Evolutionary conservation across 1,284 basidiomycete species (phyloP).

Genomic region (Erythrobasidium hasegawianum): DNA sequence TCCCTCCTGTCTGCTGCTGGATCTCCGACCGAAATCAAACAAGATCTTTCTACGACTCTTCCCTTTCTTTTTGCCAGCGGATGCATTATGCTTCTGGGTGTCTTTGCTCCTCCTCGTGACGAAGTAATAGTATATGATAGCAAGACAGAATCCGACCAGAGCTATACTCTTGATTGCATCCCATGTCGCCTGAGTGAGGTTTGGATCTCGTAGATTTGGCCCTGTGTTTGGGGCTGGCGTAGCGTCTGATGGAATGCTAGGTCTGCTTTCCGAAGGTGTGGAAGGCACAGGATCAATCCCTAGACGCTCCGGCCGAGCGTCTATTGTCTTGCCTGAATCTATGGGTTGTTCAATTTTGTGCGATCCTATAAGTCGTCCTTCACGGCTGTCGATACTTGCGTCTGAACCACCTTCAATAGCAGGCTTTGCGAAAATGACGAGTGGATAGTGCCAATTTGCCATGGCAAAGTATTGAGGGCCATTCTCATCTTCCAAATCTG

Average conservation of each 20-base stretch:
- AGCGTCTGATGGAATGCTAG: background rate
- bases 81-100: too few species aligned
- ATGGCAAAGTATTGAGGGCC: slow-evolving; percentile 68
- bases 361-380: slow-evolving; percentile 11
- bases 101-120: too few species aligned
- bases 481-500: background rate
- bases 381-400: background rate
- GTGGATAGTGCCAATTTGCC: slow-evolving; percentile 66
- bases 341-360: slow-evolving; percentile 24
- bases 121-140: too few species aligned
- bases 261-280: background rate
- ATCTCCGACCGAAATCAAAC: too few species aligned
- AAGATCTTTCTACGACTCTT: too few species aligned
- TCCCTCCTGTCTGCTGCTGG: too few species aligned
- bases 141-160: too few species aligned
- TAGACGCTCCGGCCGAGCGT: background rate
- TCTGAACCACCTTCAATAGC: background rate
- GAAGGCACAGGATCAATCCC: background rate
- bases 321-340: slow-evolving; percentile 30
- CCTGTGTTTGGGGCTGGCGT: too few species aligned
- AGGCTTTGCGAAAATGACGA: slow-evolving; percentile 61
- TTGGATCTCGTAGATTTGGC: too few species aligned
- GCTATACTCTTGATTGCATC: too few species aligned
- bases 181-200: too few species aligned
- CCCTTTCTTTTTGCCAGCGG: too few species aligned